Percentiles rank a stretch among this genome's conserved stretches.
These are phyloP conservation scores for Pyrenophora tritici-repentis DNA, from an alignment of 2,329 filamentous ascomycete genomes.

Conservation along the genomic window DNA sequence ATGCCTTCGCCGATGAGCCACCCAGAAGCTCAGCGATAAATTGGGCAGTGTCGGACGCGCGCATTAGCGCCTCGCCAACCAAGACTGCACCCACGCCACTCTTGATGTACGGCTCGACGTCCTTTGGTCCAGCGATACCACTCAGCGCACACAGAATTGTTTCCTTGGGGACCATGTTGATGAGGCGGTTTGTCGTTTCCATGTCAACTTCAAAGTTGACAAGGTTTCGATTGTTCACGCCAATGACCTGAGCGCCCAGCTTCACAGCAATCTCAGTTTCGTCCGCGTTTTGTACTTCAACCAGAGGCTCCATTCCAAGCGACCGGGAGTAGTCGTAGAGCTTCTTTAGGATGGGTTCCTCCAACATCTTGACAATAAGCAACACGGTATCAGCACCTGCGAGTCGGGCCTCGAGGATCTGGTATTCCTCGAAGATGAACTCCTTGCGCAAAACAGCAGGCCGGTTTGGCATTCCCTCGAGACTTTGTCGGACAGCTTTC, in stretches of 20 bases:
- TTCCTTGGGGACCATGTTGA: slow-evolving; percentile 81
- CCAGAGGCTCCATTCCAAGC: slow-evolving; percentile 94
- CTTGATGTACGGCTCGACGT: slow-evolving; percentile 84
- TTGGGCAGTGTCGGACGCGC: slow-evolving; percentile 75
- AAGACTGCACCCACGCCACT: slow-evolving; percentile 92
- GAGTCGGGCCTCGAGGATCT: slow-evolving; percentile 91
- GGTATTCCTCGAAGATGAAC: slow-evolving; percentile 97
- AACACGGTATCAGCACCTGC: slow-evolving; percentile 94
- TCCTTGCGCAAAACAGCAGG: slow-evolving; percentile 94
- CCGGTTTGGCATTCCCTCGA: slow-evolving; percentile 89
- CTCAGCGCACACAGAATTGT: slow-evolving; percentile 93
- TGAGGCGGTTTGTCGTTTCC: slow-evolving; percentile 84
- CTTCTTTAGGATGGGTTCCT: slow-evolving; percentile 70
- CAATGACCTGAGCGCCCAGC: slow-evolving; percentile 87
- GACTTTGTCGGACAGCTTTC: slow-evolving; percentile 79
- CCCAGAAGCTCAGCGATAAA: slow-evolving; percentile 88
- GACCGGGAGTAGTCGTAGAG: slow-evolving; percentile 88
- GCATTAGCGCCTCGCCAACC: slow-evolving; percentile 95
- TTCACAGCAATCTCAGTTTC: slow-evolving; percentile 90
- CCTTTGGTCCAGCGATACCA: slow-evolving; percentile 85
- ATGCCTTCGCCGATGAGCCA: slow-evolving; percentile 41
- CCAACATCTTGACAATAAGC: slow-evolving; percentile 97
- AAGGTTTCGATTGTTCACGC: slow-evolving; percentile 96
- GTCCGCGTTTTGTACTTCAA: slow-evolving; percentile 92
- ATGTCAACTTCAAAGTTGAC: slow-evolving; percentile 97